A percentile compares a stretch with the other conserved stretches of the same genome.
Evolutionary conservation across 106 monocot genomes (phyloP).

Genomic region (Allium cepa): DNA sequence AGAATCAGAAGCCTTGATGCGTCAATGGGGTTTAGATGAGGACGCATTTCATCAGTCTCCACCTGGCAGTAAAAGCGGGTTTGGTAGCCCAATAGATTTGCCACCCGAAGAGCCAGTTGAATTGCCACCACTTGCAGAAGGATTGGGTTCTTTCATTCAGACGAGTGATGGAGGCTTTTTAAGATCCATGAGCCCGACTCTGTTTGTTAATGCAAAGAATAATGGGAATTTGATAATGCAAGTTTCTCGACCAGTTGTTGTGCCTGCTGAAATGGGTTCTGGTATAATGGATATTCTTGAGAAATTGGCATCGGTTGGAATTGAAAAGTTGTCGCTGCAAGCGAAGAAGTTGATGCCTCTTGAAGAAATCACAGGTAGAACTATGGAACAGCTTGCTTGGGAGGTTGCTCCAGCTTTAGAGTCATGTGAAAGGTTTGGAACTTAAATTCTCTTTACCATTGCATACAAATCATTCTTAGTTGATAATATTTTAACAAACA

Average conservation of each 20-base stretch:
- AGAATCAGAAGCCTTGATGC: slow-evolving; percentile 87
- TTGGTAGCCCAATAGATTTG: slow-evolving; percentile 79
- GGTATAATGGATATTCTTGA: slow-evolving; percentile 79
- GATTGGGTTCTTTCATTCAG: slow-evolving; percentile 73
- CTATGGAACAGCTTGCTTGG: slow-evolving; percentile 83
- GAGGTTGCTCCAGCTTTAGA: slow-evolving; percentile 51
- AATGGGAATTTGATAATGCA: slow-evolving; percentile 89
- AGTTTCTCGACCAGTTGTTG: slow-evolving; percentile 77
- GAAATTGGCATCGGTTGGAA: slow-evolving; percentile 72
- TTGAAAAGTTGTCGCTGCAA: slow-evolving; percentile 85
- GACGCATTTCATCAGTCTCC: slow-evolving; percentile 59
- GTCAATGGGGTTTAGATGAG: slow-evolving; percentile 73
- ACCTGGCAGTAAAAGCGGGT: slow-evolving; percentile 50
- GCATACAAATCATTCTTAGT: no score
- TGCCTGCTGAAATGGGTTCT: slow-evolving; percentile 97
- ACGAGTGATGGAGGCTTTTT: slow-evolving; percentile 89
- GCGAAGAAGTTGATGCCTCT: slow-evolving; percentile 94
- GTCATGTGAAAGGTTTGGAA: slow-evolving; percentile 41
- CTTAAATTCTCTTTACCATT: no score
- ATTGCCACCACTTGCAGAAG: slow-evolving; percentile 64
- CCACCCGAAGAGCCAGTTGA: slow-evolving; percentile 50
- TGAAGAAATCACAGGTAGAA: slow-evolving; percentile 84
- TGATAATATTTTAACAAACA: no score
- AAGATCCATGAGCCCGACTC: slow-evolving; percentile 76
- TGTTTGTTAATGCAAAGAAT: slow-evolving; percentile 71